These are phyloP conservation scores for Aspergillus nanangensis DNA, from an alignment of 495 filamentous ascomycete genomes.

Conservation along the genomic window DNA sequence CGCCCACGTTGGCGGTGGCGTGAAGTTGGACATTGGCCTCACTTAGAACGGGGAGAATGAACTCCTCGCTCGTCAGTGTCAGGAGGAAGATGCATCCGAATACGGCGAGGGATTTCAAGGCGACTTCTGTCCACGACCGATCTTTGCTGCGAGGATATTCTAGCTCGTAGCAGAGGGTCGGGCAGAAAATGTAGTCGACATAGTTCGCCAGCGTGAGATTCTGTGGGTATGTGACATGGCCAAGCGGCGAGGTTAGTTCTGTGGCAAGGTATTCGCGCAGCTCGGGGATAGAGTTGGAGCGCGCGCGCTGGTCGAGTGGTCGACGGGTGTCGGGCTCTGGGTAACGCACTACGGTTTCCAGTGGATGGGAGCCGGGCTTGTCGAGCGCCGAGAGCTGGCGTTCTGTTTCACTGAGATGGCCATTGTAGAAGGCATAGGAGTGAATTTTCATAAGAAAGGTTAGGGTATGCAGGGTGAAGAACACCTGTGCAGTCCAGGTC, in stretches of 20 bases:
- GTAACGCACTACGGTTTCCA: slow-evolving; percentile 68
- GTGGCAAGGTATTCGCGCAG: slow-evolving; percentile 84
- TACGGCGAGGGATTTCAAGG: slow-evolving; percentile 80
- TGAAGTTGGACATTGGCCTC: slow-evolving; percentile 70
- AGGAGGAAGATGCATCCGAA: slow-evolving; percentile 97
- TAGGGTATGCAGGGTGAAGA: slow-evolving; percentile 85
- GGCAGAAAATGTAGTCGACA: slow-evolving; percentile 83
- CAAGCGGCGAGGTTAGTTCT: slow-evolving; percentile 85
- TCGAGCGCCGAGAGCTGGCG: slow-evolving; percentile 76
- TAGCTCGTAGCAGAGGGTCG: slow-evolving; percentile 94
- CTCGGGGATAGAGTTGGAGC: slow-evolving; percentile 51
- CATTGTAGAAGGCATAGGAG: slow-evolving; percentile 96
- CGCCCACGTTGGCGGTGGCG: slow-evolving; percentile 48
- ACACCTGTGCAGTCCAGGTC: slow-evolving; percentile 95
- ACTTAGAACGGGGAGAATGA: slow-evolving; percentile 83
- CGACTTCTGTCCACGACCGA: slow-evolving; percentile 76
- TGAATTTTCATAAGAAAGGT: slow-evolving; percentile 98
- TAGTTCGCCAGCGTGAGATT: slow-evolving; percentile 84
- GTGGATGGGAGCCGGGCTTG: slow-evolving; percentile 63
- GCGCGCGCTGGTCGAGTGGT: slow-evolving; percentile 20
- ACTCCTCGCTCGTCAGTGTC: slow-evolving; percentile 88
- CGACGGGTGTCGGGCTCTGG: slow-evolving; percentile 53
- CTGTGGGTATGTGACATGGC: slow-evolving; percentile 82
- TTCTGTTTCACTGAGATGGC: slow-evolving; percentile 84
- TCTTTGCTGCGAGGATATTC: slow-evolving; percentile 82